Conservation (phyloP, 768 basidiomycete genomes). For the Russula compacta region DNA sequence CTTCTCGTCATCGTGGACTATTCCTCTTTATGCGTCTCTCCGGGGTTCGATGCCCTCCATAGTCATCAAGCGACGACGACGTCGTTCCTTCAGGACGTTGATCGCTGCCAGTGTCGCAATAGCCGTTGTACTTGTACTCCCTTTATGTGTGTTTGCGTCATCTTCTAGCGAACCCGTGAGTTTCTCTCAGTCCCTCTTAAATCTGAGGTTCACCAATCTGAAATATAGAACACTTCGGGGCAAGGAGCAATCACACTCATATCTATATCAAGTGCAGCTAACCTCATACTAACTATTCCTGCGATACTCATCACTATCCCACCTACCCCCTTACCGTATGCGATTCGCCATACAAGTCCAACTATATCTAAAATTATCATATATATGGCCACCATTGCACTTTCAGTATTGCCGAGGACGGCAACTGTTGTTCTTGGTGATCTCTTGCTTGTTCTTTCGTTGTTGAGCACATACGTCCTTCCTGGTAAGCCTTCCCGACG, state of each 20-base stretch:
- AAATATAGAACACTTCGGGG: conserved; percentile 23
- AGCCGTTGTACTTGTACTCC: conserved; percentile 44
- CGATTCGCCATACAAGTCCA: conserved; percentile 35
- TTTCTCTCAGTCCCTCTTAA: not conserved
- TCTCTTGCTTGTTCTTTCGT: conserved; percentile 39
- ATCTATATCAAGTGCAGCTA: conserved; percentile 38
- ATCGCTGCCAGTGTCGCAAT: conserved; percentile 41
- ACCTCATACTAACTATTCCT: conserved; percentile 52
- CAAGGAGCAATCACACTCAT: conserved; percentile 29
- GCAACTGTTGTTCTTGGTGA: conserved; percentile 38
- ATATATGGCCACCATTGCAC: conserved; percentile 33
- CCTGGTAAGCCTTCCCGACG: conserved; percentile 37
- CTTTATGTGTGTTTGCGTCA: conserved; percentile 47
- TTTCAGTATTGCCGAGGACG: conserved; percentile 38
- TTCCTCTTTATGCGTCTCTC: conserved; percentile 56
- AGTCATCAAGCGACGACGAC: conserved; percentile 35
- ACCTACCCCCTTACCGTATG: conserved; percentile 39
- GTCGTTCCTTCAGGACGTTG: conserved; percentile 50
- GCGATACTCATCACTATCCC: conserved; percentile 49
- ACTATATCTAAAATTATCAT: conserved; percentile 39
- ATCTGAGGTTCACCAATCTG: conserved; percentile 5
- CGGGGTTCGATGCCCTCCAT: conserved; percentile 34
- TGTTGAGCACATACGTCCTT: conserved; percentile 51
- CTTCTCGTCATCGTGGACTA: conserved; percentile 55
- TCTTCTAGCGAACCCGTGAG: conserved; percentile 36